Conservation (phyloP, 257 asterid species). For the Solanum pimpinellifolium region DNA sequence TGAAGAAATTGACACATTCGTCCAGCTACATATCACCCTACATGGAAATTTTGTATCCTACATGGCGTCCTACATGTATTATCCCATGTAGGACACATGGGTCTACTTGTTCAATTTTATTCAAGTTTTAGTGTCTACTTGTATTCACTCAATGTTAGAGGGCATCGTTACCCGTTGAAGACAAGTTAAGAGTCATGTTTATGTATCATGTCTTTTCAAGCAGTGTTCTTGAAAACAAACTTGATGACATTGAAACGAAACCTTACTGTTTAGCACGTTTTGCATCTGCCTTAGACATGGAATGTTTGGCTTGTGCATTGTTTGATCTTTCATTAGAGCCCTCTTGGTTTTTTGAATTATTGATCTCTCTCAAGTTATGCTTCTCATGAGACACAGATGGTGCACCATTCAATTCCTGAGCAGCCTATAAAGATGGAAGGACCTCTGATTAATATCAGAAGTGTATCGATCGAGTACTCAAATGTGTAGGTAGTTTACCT, state of each 20-base stretch:
- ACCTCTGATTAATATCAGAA: background rate
- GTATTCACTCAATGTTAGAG: too few species aligned
- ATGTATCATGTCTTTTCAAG: background rate
- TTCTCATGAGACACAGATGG: conserved; percentile 15
- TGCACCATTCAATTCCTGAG: conserved; percentile 24
- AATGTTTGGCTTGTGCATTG: conserved; percentile 29
- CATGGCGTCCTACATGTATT: too few species aligned
- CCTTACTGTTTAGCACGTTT: conserved; percentile 73
- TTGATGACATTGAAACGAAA: background rate
- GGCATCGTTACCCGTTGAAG: too few species aligned
- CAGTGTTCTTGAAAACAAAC: background rate
- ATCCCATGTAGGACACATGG: too few species aligned
- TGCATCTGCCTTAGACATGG: conserved; percentile 42
- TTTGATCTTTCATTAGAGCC: conserved; percentile 24
- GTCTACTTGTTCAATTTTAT: too few species aligned
- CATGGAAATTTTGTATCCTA: too few species aligned
- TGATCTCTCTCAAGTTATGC: conserved; percentile 16
- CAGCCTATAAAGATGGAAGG: background rate
- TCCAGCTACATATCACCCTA: too few species aligned
- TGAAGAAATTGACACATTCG: too few species aligned
- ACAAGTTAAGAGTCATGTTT: too few species aligned
- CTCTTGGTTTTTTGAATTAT: conserved; percentile 18
- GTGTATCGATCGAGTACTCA: background rate
- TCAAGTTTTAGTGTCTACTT: too few species aligned
- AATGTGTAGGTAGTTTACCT: background rate